Base-by-base conservation (phyloP, 148 eudicot genomes). In the Rhododendron griersonianum region DNA sequence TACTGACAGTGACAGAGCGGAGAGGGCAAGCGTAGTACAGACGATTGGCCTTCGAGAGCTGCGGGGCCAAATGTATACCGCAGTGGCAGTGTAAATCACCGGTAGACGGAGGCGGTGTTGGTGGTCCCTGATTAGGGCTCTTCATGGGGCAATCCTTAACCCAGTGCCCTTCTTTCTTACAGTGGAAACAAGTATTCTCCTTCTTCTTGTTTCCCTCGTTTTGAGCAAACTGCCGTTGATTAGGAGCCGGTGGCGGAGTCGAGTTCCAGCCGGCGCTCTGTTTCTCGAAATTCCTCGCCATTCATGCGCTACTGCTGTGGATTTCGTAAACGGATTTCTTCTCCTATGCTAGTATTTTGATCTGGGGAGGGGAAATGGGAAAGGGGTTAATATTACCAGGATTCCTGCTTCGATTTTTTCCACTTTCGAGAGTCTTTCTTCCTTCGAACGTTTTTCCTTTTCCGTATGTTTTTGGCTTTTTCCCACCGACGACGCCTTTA, bases 131-230 rank as follows among this genome's bases (percentile, higher is more conserved):
- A 4, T 28, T 50, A 4, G 83, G 83, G 44, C 65, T 81, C 65
- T 81, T 81, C 23, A 28, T 37, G 3, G 83, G 83, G 65, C 83
- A 81, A 9, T 81, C 65, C n/a, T 9, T 30, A 18, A 3, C 0
- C 83, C 83, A 81, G 25, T 81, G 83, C 44, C 83, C 83, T 53
- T 28, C 6, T 51, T 81, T 16, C 15, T 16, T 25, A 30, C 83
- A 81, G n/a, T 0, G 0, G n/a, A 81, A 81, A 30, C 83, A 81
- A 30, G 4, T 5, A 5, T 1, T 10, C 0, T 13, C 2, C 33
- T 50, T 51, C 33, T 50, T 51, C 41, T 11, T 21, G 1, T 9
- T 10, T 10, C n/a, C 11, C 7, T 45, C n/a, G 13, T 1, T 11
- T 1, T 39, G 16, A 51, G 83, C 2, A 25, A 48, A 81, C 63